Evolutionary conservation across 805 yeast species (phyloP).

Genomic region (Saturnispora quitensis): DNA sequence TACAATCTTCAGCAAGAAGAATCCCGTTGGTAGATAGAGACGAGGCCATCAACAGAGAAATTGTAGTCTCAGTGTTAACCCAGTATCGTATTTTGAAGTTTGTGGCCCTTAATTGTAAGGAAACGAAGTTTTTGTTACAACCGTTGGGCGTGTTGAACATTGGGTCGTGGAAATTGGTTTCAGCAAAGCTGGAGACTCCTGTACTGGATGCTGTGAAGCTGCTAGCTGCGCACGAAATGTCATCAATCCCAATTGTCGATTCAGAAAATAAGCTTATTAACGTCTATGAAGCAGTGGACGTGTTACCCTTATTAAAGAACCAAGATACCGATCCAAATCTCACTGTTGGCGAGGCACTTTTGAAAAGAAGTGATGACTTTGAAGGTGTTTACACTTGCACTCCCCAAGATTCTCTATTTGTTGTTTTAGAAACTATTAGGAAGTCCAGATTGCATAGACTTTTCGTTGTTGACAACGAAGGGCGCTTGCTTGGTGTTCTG

Average conservation of each 20-base stretch:
- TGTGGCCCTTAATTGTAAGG: constrained; percentile 92
- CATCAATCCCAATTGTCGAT: constrained; percentile 90
- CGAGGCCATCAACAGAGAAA: constrained; percentile 84
- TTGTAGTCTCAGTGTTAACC: constrained; percentile 89
- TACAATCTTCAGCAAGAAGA: constrained; percentile 80
- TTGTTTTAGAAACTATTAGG: constrained; percentile 87
- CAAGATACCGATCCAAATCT: constrained; percentile 82
- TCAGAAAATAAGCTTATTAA: constrained; percentile 56
- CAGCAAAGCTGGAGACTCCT: constrained; percentile 84
- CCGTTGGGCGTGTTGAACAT: constrained; percentile 64
- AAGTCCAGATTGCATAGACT: constrained; percentile 85
- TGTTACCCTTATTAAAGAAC: constrained; percentile 83
- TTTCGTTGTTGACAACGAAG: constrained; percentile 82
- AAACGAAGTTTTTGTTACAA: constrained; percentile 70
- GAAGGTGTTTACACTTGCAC: constrained; percentile 98
- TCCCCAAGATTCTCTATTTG: constrained; percentile 71
- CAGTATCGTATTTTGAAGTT: constrained; percentile 94
- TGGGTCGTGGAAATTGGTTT: constrained; percentile 54
- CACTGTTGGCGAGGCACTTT: constrained; percentile 90
- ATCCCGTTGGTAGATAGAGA: constrained; percentile 92
- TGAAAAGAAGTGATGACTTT: constrained; percentile 90
- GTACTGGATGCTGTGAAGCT: constrained; percentile 87
- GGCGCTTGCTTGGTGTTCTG: constrained; percentile 71
- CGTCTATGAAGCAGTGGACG: constrained; percentile 94
- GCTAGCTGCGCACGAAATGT: constrained; percentile 69